Evolutionary conservation across 805 yeast species (phyloP).

Genomic region (Starmerella stigmatis): DNA sequence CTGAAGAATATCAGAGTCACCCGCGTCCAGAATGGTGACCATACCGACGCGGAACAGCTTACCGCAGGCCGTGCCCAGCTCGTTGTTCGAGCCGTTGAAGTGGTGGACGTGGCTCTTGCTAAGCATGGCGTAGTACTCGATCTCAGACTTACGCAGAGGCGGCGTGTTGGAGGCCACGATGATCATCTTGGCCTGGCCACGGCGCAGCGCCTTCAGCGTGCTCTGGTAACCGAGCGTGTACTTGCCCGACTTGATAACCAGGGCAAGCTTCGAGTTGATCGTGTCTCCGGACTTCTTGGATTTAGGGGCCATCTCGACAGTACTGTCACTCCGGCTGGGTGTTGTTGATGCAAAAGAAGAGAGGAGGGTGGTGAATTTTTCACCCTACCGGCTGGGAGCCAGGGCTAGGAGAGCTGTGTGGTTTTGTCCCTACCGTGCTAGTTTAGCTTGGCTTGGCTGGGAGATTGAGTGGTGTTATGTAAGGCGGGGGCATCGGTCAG

Average conservation of each 20-base stretch:
- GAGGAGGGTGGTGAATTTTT: constrained; percentile 7
- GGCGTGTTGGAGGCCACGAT: constrained; percentile 99
- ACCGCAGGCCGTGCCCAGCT: constrained; percentile 99
- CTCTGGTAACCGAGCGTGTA: constrained; percentile 99
- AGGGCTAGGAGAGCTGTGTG: too few relatives aligned
- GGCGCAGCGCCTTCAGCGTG: constrained; percentile 94
- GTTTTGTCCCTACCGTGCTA: too few relatives aligned
- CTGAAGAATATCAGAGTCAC: constrained; percentile 95
- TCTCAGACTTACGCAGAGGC: constrained; percentile 98
- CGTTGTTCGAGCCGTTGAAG: constrained; percentile 99
- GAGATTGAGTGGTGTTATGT: constrained; percentile 6
- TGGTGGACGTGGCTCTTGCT: constrained; percentile 95
- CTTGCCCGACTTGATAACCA: constrained; percentile 98
- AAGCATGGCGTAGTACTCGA: constrained; percentile 99
- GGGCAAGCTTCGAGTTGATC: constrained; percentile 96
- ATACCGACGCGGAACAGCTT: constrained; percentile 99
- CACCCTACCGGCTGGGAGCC: neutral
- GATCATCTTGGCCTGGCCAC: constrained; percentile 97
- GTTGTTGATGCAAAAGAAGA: constrained; percentile 5
- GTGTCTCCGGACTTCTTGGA: constrained; percentile 77
- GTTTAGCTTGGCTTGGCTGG: neutral
- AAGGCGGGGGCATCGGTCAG: neutral
- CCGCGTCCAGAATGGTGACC: constrained; percentile 90
- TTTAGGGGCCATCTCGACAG: constrained; percentile 99
- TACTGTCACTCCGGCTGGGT: constrained; percentile 65